A percentile compares a stretch with the other conserved stretches of the same genome.
Conservation (phyloP, 2,329 filamentous ascomycete species). For the Kalaharituber pfeilii region DNA sequence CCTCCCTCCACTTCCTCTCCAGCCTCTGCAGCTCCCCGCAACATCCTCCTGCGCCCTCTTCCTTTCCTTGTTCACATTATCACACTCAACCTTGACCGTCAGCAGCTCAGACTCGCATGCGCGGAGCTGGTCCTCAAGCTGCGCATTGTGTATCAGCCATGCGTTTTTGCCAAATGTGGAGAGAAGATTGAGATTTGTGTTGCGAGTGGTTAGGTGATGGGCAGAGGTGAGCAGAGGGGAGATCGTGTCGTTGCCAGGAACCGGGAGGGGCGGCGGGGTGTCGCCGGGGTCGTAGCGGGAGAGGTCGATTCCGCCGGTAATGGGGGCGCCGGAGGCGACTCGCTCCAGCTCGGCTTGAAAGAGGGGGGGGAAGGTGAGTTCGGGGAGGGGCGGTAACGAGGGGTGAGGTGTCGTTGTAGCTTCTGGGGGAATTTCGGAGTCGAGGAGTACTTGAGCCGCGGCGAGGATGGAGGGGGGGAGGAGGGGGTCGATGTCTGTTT, state of each 20-base stretch:
- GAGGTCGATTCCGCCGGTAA: slow-evolving; percentile 49
- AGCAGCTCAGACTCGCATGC: slow-evolving; percentile 58
- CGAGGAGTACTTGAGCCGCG: slow-evolving; percentile 52
- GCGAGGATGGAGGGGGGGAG: slow-evolving; percentile 46
- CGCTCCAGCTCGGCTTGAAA: slow-evolving; percentile 51
- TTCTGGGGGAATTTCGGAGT: slow-evolving; percentile 42
- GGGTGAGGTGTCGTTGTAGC: slow-evolving; percentile 38
- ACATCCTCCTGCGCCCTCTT: slow-evolving; percentile 53
- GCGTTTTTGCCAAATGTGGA: slow-evolving; percentile 73
- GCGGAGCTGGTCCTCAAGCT: slow-evolving; percentile 54
- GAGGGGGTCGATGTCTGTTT: slow-evolving; percentile 60
- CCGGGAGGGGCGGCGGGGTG: slow-evolving; percentile 37
- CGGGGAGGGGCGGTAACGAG: slow-evolving; percentile 37
- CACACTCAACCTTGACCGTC: slow-evolving; percentile 47
- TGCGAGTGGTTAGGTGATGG: slow-evolving; percentile 31
- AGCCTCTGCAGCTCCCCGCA: slow-evolving; percentile 50
- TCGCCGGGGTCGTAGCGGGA: slow-evolving; percentile 58
- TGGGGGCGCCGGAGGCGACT: slow-evolving; percentile 41
- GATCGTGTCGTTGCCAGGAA: slow-evolving; percentile 18
- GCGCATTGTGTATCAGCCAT: slow-evolving; percentile 74
- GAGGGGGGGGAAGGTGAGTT: slow-evolving; percentile 45
- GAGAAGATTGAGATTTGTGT: slow-evolving; percentile 52
- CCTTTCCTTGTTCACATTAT: slow-evolving; percentile 53
- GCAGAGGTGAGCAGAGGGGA: slow-evolving; percentile 18
- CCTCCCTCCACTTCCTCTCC: slow-evolving; percentile 62